Percentiles rank a stretch among this genome's conserved stretches.
Conservation (phyloP, 768 basidiomycete genomes). For the Nidularia sp. region DNA sequence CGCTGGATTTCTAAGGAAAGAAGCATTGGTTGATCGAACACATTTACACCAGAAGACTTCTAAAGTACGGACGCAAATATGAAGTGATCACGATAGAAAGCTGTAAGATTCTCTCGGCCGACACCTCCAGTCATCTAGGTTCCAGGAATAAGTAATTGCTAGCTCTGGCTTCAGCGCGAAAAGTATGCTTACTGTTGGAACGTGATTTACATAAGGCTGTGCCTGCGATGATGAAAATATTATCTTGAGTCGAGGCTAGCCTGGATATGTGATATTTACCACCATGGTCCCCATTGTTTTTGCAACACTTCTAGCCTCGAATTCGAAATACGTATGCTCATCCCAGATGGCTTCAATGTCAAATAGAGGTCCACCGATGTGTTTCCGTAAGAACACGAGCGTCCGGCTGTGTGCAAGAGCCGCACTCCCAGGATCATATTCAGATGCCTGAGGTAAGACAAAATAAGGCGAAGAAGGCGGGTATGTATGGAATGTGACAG, state of each 20-base stretch:
- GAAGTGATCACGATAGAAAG: slow-evolving; percentile 55
- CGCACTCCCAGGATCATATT: slow-evolving; percentile 37
- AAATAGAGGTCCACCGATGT: slow-evolving; percentile 46
- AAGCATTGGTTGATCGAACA: not conserved
- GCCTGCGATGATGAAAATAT: slow-evolving; percentile 22
- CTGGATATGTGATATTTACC: slow-evolving; percentile 22
- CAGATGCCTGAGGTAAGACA: slow-evolving; percentile 33
- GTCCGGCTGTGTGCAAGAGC: slow-evolving; percentile 42
- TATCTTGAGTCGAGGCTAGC: not conserved
- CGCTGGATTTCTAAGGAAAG: slow-evolving; percentile 35
- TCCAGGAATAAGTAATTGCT: too few species aligned
- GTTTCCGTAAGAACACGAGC: slow-evolving; percentile 39
- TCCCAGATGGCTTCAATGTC: slow-evolving; percentile 62
- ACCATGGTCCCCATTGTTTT: slow-evolving; percentile 58
- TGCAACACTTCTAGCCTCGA: slow-evolving; percentile 43
- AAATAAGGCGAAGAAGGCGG: slow-evolving; percentile 31
- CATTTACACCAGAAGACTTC: too few species aligned
- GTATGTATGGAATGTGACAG: slow-evolving; percentile 23
- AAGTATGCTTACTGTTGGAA: slow-evolving; percentile 39
- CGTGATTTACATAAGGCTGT: slow-evolving; percentile 58
- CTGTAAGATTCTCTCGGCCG: slow-evolving; percentile 42
- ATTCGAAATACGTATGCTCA: slow-evolving; percentile 54
- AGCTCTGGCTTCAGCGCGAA: not conserved
- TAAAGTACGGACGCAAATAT: slow-evolving; percentile 39
- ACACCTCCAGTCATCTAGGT: slow-evolving; percentile 52